These are phyloP conservation scores for Adenanthera pavonina DNA, from an alignment of 306 rosid species.

Conservation along the genomic window DNA sequence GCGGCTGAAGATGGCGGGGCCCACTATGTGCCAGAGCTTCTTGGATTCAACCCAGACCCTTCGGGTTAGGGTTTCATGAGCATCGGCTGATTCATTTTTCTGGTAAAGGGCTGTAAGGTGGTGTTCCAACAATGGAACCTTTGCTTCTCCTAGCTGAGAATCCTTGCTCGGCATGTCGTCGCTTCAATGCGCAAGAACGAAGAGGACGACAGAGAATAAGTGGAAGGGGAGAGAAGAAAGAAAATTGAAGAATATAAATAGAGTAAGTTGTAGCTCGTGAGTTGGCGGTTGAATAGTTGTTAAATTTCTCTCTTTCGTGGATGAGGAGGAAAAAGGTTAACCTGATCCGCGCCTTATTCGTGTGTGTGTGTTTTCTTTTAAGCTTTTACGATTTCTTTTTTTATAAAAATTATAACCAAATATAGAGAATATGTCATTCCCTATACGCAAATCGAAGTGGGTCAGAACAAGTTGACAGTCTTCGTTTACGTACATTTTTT, in stretches of 20 bases:
- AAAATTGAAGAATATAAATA: no score
- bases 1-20: conserved; percentile 55
- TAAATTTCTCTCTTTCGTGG: no score
- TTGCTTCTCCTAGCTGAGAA: conserved; percentile 10
- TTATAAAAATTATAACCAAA: no score
- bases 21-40: conserved; percentile 65
- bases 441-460: not conserved
- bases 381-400: no score
- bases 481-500: not conserved
- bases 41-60: conserved; percentile 51
- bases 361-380: no score
- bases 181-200: not conserved
- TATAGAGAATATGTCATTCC: not conserved
- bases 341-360: no score
- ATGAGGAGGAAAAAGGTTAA: no score
- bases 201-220: not conserved
- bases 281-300: no score
- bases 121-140: conserved; percentile 41
- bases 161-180: conserved; percentile 2
- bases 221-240: not conserved
- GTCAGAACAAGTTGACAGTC: not conserved
- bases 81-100: not conserved
- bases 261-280: no score
- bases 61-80: not conserved
- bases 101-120: not conserved